Conservation (phyloP, 176 grass and related monocot species). For the Oryza meyeriana region DNA sequence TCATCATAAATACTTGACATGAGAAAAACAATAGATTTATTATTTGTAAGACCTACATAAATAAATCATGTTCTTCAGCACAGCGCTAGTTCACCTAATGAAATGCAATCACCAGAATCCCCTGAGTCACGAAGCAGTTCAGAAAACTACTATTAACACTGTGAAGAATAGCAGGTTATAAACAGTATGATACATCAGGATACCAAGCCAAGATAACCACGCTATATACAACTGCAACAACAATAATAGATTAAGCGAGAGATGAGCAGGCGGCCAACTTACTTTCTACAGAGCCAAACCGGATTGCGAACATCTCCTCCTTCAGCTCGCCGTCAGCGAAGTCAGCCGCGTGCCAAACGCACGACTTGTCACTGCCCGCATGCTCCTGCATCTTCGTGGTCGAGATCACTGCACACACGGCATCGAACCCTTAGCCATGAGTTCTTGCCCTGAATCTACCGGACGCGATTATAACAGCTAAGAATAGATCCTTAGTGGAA, state of each 20-base stretch:
- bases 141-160: neutral
- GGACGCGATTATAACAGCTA: neutral
- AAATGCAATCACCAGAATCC: neutral
- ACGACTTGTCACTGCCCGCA: constrained; percentile 76
- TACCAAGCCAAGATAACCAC: neutral
- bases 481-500: neutral
- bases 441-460: neutral
- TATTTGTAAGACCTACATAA: neutral
- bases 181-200: neutral
- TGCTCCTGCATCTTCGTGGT: constrained; percentile 82
- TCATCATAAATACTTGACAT: neutral
- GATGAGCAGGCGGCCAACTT: constrained; percentile 9
- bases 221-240: neutral
- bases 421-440: neutral
- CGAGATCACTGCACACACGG: constrained; percentile 41
- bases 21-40: neutral
- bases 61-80: neutral
- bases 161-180: neutral
- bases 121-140: neutral
- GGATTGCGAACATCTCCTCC: constrained; percentile 80
- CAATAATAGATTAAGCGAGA: neutral
- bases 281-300: constrained; percentile 83
- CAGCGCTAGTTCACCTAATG: neutral
- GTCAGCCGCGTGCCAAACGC: constrained; percentile 78
- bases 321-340: constrained; percentile 78